Base-by-base conservation (phyloP, 1,284 basidiomycete genomes). In the Sphaerobolus stellatus region DNA sequence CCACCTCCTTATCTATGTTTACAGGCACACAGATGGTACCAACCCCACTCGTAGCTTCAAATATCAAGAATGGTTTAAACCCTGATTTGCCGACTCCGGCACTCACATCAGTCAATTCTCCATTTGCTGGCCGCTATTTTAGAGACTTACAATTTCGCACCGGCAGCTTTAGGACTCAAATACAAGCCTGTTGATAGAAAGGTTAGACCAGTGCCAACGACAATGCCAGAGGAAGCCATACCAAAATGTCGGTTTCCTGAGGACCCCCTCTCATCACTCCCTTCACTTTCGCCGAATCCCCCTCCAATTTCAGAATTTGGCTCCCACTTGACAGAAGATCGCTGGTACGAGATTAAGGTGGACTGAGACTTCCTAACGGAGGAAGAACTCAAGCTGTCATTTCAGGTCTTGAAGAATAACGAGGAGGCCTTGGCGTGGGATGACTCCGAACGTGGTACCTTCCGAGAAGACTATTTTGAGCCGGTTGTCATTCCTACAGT, bases 391-490 rank as follows among this genome's bases (percentile, higher is more conserved):
- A 65, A 63, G 46, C 56, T 73, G 8, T 64, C 69, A 34, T 33
- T 57, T 16, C 62, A 67, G 30, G 58, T 74, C 2, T 45, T 73
- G 24, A 25, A 47, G 9, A 30, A 65, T 0, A 69, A 72, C 51
- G 57, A 73, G 49, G 40, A 56, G 16, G 59, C 65, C 0, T 29
- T 74, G 1, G 66, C 72, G 0, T 76, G 67, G 53, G 62, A 65
- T 24, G 71, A 75, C 36, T 55, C 33, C 1, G 65, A 76, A 3
- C 49, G 67, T n/a, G 71, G 73, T 2, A 68, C 62, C 0, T 64
- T 76, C 11, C 55, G 61, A 14, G 57, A 65, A 24, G 64, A 68
- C 11, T 75, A 73, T 53, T 76, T 76, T 59, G 59, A 66, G 0
- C 65, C 62, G 11, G 68, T 69, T 50, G 66, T 67, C 3, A 70